A percentile compares a stretch with the other conserved stretches of the same genome.
phyloP scores from a whole-genome alignment of 805 yeast genomes.

The Candida ortonii region DNA sequence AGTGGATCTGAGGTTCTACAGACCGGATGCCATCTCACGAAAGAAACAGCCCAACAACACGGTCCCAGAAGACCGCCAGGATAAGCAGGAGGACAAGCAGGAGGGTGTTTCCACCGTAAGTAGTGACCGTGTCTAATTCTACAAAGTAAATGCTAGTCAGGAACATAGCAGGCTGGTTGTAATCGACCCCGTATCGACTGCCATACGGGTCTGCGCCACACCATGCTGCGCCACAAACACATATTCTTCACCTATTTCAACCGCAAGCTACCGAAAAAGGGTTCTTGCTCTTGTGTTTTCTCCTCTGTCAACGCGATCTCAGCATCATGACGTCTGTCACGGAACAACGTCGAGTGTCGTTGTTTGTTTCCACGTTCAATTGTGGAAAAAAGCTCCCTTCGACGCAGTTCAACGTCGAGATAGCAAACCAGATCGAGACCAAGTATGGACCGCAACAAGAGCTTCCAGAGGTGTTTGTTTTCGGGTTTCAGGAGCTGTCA shows the following conservation, averaged over 20 bases:
- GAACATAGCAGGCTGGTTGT: no score
- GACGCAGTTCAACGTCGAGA: slow-evolving; percentile 24
- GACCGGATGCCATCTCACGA: slow-evolving; percentile 50
- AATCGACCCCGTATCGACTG: no score
- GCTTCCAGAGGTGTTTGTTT: slow-evolving; percentile 48
- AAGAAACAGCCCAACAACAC: background rate
- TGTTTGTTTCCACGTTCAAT: slow-evolving; percentile 13
- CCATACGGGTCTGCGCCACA: no score
- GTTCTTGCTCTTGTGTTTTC: no score
- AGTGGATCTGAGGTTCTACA: slow-evolving; percentile 74
- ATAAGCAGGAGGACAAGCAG: no score
- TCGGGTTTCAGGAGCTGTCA: slow-evolving; percentile 68
- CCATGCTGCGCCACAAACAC: no score
- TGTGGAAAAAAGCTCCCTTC: slow-evolving; percentile 29
- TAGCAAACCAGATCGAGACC: slow-evolving; percentile 13
- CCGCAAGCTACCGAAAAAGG: no score
- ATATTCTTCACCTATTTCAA: no score
- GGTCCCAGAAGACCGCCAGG: background rate
- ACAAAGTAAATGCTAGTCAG: no score
- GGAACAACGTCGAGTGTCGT: slow-evolving; percentile 2
- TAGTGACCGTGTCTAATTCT: no score
- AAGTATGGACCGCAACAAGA: no score
- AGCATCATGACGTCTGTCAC: slow-evolving; percentile 1
- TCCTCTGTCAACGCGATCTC: background rate
- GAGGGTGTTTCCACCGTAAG: no score